Conservation (phyloP, 306 rosid genomes). For the Pterocarpus macrocarpus region DNA sequence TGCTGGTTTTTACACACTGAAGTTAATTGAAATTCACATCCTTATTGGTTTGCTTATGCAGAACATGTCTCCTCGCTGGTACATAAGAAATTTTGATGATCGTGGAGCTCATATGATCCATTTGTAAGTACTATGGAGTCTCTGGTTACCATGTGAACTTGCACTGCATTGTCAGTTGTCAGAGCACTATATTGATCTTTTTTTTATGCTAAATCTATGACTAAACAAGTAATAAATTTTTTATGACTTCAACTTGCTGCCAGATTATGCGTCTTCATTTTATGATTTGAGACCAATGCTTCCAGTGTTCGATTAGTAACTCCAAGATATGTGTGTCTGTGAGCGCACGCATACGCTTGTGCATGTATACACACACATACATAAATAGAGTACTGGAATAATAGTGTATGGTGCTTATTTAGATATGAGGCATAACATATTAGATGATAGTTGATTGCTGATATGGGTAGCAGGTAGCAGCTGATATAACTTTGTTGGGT, state of each 20-base stretch:
- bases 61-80: conserved; percentile 93
- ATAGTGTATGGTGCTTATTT: conserved; percentile 3
- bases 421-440: neutral
- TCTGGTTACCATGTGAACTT: conserved; percentile 29
- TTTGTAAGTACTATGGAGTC: conserved; percentile 68
- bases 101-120: conserved; percentile 71
- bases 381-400: neutral
- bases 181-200: conserved; percentile 4
- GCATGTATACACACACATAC: neutral
- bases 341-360: neutral
- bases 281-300: conserved; percentile 14
- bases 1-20: conserved; percentile 15
- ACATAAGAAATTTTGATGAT: conserved; percentile 75
- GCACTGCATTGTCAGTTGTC: conserved; percentile 6
- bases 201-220: conserved; percentile 29
- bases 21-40: conserved; percentile 32
- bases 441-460: conserved; percentile 7
- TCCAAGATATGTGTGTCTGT: neutral
- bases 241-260: conserved; percentile 15
- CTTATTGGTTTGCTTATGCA: conserved; percentile 53
- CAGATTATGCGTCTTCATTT: neutral
- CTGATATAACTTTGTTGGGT: conserved; percentile 2
- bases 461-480: conserved; percentile 3
- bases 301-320: conserved; percentile 18
- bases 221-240: conserved; percentile 15